Percentiles rank a stretch among this genome's conserved stretches.
phyloP scores from a whole-genome alignment of 2,329 filamentous ascomycete genomes.

The Cladosporium austrohemisphaericum region DNA sequence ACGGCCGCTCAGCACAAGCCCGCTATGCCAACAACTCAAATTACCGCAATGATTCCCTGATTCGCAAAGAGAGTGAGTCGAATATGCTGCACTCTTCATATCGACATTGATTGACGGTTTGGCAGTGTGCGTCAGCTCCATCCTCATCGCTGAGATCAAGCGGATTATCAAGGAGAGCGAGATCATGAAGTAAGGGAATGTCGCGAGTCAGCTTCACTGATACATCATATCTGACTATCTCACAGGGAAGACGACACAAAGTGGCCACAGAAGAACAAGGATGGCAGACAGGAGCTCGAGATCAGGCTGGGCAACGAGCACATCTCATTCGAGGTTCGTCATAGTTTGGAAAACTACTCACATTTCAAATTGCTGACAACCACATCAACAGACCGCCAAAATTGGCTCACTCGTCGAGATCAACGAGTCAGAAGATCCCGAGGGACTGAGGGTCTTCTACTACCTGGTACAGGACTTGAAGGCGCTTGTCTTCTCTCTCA shows the following conservation, averaged over 20 bases:
- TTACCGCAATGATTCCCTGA: constrained; percentile 96
- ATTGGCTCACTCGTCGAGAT: constrained; percentile 97
- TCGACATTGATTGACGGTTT: not conserved
- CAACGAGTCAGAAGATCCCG: constrained; percentile 90
- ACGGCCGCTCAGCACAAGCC: constrained; percentile 87
- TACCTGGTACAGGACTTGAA: constrained; percentile 97
- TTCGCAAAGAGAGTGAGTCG: constrained; percentile 93
- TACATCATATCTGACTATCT: constrained; percentile 15
- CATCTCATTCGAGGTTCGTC: constrained; percentile 90
- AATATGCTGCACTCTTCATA: not conserved
- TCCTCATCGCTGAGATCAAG: constrained; percentile 90
- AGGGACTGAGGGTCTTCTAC: constrained; percentile 95
- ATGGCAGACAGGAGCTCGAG: constrained; percentile 93
- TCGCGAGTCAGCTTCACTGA: not conserved
- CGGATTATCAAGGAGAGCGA: constrained; percentile 93
- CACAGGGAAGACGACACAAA: constrained; percentile 92
- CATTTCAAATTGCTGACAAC: constrained; percentile 23
- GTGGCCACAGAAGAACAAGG: constrained; percentile 99
- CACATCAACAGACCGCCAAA: constrained; percentile 73
- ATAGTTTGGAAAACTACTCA: not conserved
- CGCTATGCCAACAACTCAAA: constrained; percentile 99
- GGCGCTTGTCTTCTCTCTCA: constrained; percentile 92
- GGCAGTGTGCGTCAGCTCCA: constrained; percentile 89
- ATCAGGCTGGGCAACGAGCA: constrained; percentile 91
- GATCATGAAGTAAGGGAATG: constrained; percentile 75